These are phyloP conservation scores for Daldinia vernicosa DNA, from an alignment of 495 filamentous ascomycete genomes.

Conservation along the genomic window DNA sequence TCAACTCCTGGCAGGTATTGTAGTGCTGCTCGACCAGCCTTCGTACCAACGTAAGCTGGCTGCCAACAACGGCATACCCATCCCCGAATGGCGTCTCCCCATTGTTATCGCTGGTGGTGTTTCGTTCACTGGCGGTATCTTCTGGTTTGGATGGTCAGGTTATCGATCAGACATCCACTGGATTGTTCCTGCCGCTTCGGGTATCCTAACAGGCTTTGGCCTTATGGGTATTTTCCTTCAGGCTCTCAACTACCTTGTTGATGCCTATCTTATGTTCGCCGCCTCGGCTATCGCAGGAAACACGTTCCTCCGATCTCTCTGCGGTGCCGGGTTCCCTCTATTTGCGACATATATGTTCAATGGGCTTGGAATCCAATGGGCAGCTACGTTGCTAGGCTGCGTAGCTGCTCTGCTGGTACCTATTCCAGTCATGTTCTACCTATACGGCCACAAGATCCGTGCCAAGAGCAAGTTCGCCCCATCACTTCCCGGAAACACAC, in stretches of 20 bases:
- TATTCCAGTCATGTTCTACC: slow-evolving; percentile 74
- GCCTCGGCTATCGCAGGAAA: slow-evolving; percentile 90
- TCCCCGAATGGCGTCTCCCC: slow-evolving; percentile 89
- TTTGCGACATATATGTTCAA: slow-evolving; percentile 85
- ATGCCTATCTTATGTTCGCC: slow-evolving; percentile 88
- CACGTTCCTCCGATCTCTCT: slow-evolving; percentile 82
- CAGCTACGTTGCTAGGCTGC: slow-evolving; percentile 77
- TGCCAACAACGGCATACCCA: slow-evolving; percentile 74
- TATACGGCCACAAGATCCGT: slow-evolving; percentile 71
- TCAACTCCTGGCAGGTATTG: slow-evolving; percentile 71
- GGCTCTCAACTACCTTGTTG: slow-evolving; percentile 85
- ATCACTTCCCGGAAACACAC: slow-evolving; percentile 47
- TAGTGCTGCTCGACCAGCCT: slow-evolving; percentile 72
- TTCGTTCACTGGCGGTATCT: slow-evolving; percentile 77
- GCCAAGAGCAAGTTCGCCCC: slow-evolving; percentile 74
- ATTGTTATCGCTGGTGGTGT: slow-evolving; percentile 79
- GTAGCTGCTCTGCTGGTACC: slow-evolving; percentile 74
- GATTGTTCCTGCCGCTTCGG: slow-evolving; percentile 82
- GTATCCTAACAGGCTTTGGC: slow-evolving; percentile 65
- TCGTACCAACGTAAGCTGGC: slow-evolving; percentile 73
- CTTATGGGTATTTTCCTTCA: slow-evolving; percentile 86
- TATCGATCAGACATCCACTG: slow-evolving; percentile 73
- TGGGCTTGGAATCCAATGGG: slow-evolving; percentile 79
- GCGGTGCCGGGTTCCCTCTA: slow-evolving; percentile 81
- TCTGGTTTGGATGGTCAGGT: slow-evolving; percentile 90